Percentiles rank a stretch among this genome's conserved stretches.
Evolutionary conservation across 345 rosid species (phyloP).

Genomic region (Lepidium africanum): DNA sequence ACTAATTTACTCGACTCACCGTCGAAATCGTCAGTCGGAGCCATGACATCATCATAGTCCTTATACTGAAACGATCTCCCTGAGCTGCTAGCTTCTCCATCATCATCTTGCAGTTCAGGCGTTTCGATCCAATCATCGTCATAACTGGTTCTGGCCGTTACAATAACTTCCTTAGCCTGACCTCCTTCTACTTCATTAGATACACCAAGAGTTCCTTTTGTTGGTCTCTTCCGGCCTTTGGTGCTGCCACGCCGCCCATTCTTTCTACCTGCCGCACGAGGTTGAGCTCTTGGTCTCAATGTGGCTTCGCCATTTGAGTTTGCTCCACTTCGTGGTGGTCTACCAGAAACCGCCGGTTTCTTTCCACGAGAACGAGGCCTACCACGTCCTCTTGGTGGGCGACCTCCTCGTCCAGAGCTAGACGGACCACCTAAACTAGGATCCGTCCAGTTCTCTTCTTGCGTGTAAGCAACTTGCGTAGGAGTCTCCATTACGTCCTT

Average conservation of each 20-base stretch:
- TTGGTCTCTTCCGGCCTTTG: conserved; percentile 42
- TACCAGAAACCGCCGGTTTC: conserved; percentile 45
- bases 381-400: conserved; percentile 44
- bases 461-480: conserved; percentile 25
- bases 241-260: conserved; percentile 42
- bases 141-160: conserved; percentile 17
- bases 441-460: conserved; percentile 48
- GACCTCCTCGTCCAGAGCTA: conserved; percentile 36
- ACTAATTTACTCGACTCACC: conserved; percentile 37
- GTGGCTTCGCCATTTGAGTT: conserved; percentile 17
- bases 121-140: conserved; percentile 35
- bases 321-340: conserved; percentile 28
- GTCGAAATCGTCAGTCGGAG: conserved; percentile 31
- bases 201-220: conserved; percentile 29
- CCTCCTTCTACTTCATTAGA: conserved; percentile 20
- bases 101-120: conserved; percentile 28
- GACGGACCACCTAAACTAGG: conserved; percentile 23
- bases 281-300: conserved; percentile 39
- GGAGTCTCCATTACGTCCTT: conserved; percentile 25
- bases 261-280: conserved; percentile 47
- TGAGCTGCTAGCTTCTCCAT: conserved; percentile 48
- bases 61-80: conserved; percentile 40
- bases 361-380: conserved; percentile 37
- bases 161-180: background rate
- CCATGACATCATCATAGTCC: conserved; percentile 36